Evolutionary conservation across 164 flowering plant genomes (phyloP).

Genomic region (Vitis amurensis): DNA sequence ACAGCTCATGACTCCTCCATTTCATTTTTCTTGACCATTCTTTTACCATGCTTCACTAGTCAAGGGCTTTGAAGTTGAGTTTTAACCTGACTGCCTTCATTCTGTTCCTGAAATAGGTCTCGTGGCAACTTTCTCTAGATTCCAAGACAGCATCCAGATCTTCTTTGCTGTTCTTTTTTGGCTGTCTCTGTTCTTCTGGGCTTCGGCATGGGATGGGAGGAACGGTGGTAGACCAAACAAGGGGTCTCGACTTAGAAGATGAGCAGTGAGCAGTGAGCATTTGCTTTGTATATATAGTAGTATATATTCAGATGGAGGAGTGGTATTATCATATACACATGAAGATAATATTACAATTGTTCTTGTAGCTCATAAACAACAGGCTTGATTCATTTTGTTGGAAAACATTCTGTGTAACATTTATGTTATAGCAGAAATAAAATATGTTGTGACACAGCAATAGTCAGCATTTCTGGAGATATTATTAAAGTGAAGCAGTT

Average conservation of each 20-base stretch:
- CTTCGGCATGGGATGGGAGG: conserved; percentile 65
- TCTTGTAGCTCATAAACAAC: no score
- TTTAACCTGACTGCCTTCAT: neutral
- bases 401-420: no score
- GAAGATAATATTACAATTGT: no score
- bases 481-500: no score
- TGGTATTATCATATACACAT: no score
- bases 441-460: no score
- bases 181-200: conserved; percentile 94
- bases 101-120: conserved; percentile 19
- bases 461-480: no score
- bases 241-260: conserved; percentile 52
- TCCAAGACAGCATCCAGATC: conserved; percentile 57
- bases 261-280: conserved; percentile 26
- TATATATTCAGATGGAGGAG: neutral
- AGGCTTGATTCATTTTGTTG: no score
- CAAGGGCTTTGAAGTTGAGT: neutral
- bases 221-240: conserved; percentile 45
- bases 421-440: no score
- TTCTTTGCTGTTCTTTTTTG: conserved; percentile 84
- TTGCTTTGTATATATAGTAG: conserved; percentile 21
- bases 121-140: conserved; percentile 27
- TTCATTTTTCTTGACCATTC: neutral
- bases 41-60: neutral
- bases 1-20: neutral